Percentiles rank a stretch among this genome's conserved stretches.
Evolutionary conservation across 345 rosid genomes (phyloP).

Genomic region (Ceriops zippeliana): DNA sequence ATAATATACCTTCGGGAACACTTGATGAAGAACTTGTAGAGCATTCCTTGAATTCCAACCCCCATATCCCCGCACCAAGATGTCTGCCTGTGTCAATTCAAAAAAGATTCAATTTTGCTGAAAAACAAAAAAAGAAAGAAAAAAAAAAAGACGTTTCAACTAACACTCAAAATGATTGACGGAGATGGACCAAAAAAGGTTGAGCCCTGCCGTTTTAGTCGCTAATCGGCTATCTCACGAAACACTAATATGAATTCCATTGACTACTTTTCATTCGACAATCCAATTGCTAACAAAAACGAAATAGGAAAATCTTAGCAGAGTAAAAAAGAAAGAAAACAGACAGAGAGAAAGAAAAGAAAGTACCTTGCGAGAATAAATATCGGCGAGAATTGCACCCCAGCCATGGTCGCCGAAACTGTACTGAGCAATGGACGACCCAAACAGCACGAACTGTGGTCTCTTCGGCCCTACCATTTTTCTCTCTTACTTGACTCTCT

Average conservation of each 20-base stretch:
- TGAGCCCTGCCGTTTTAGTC: not conserved
- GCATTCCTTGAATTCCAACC: constrained; percentile 29
- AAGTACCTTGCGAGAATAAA: constrained; percentile 19
- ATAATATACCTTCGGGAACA: constrained; percentile 20
- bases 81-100: constrained; percentile 18
- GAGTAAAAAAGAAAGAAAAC: too few relatives aligned
- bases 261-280: not conserved
- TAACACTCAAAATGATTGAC: too few relatives aligned
- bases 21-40: constrained; percentile 14
- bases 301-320: too few relatives aligned
- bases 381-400: constrained; percentile 25
- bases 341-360: too few relatives aligned
- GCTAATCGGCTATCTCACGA: not conserved
- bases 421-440: constrained; percentile 23
- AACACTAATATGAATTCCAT: too few relatives aligned
- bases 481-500: not conserved
- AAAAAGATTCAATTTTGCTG: not conserved
- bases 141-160: too few relatives aligned
- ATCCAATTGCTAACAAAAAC: not conserved
- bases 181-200: not conserved
- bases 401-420: constrained; percentile 17
- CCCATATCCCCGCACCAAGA: constrained; percentile 21
- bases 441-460: constrained; percentile 21
- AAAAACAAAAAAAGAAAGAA: too few relatives aligned
- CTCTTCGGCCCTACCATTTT: constrained; percentile 17